phyloP scores from a whole-genome alignment of 139 green algal species.

The Astrephomene gubernaculifera region DNA sequence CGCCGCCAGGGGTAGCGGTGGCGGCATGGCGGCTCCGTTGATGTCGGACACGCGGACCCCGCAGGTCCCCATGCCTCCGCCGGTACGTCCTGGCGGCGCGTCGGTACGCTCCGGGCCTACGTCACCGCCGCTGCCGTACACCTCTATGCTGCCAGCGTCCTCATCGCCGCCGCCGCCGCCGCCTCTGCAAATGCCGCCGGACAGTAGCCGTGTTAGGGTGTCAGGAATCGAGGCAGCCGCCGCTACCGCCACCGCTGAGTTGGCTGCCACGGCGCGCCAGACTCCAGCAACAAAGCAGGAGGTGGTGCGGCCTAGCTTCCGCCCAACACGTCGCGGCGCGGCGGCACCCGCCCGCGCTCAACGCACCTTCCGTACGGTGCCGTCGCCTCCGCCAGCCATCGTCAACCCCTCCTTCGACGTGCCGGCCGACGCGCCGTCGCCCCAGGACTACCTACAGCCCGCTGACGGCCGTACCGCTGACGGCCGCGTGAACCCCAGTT shows the following conservation, averaged over 20 bases:
- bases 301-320: background rate
- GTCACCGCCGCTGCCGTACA: background rate
- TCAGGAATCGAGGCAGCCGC: no score
- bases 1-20: background rate
- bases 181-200: background rate
- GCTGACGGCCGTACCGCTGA: background rate
- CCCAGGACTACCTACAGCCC: background rate
- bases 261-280: no score
- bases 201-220: background rate
- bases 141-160: background rate
- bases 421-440: background rate
- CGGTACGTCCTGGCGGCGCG: background rate
- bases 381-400: background rate
- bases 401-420: slow-evolving; percentile 31
- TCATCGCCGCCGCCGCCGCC: background rate
- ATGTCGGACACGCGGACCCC: background rate
- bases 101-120: background rate
- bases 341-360: background rate
- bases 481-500: slow-evolving; percentile 30
- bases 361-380: background rate
- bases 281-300: no score
- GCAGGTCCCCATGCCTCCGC: background rate
- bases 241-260: no score
- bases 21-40: background rate
- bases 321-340: background rate